phyloP scores from a whole-genome alignment of 2,329 filamentous ascomycete genomes.

The Colletotrichum somersetense region DNA sequence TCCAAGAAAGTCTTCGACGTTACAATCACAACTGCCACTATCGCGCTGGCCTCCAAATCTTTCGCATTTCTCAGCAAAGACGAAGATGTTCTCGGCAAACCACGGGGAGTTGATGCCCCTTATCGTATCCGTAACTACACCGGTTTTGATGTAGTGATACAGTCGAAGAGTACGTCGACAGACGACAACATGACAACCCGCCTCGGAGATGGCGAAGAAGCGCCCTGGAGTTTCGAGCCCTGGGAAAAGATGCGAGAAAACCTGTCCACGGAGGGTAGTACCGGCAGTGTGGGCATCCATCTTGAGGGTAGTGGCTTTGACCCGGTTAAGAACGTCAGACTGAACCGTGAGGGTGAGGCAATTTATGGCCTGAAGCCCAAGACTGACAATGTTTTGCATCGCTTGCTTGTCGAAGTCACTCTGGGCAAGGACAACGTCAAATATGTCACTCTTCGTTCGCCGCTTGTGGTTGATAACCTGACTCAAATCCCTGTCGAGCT shows the following conservation, averaged over 20 bases:
- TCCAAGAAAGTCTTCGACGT: slow-evolving; percentile 94
- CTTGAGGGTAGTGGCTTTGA: slow-evolving; percentile 97
- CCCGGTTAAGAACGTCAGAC: slow-evolving; percentile 84
- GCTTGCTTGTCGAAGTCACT: slow-evolving; percentile 90
- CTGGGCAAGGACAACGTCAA: slow-evolving; percentile 97
- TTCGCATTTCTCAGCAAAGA: slow-evolving; percentile 89
- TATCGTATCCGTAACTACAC: slow-evolving; percentile 97
- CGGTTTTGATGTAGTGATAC: slow-evolving; percentile 88
- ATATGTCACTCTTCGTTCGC: slow-evolving; percentile 95
- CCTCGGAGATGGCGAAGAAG: slow-evolving; percentile 89
- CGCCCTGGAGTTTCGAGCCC: slow-evolving; percentile 96
- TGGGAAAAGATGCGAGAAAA: slow-evolving; percentile 97
- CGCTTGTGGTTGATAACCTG: slow-evolving; percentile 92
- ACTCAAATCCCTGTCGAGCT: slow-evolving; percentile 96
- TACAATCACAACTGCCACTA: slow-evolving; percentile 92
- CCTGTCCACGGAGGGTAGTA: slow-evolving; percentile 84
- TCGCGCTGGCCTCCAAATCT: slow-evolving; percentile 92
- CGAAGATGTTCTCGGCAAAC: slow-evolving; percentile 93
- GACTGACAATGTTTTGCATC: slow-evolving; percentile 86
- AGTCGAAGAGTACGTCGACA: slow-evolving; percentile 77
- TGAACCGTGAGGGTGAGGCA: slow-evolving; percentile 94
- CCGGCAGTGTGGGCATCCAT: slow-evolving; percentile 82
- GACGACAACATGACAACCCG: slow-evolving; percentile 81
- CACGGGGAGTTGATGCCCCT: slow-evolving; percentile 89
- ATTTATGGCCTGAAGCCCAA: slow-evolving; percentile 91